Evolutionary conservation across 495 filamentous ascomycete species (phyloP).

Genomic region (Hypomontagnella monticulosa): DNA sequence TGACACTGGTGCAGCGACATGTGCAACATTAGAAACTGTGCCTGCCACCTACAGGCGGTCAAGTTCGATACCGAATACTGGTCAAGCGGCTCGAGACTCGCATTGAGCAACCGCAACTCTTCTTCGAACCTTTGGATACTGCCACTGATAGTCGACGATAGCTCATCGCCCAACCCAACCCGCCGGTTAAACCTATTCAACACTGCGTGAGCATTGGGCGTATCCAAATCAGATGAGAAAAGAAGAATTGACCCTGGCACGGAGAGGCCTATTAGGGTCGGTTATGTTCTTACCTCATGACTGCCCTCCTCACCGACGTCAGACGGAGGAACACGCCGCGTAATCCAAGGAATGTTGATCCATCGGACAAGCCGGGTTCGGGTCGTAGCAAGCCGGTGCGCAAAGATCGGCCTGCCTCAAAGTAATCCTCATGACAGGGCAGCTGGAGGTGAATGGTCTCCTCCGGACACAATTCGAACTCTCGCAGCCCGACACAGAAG

Average conservation of each 20-base stretch:
- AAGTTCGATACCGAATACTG: conserved; percentile 37
- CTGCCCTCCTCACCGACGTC: conserved; percentile 34
- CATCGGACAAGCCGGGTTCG: conserved; percentile 11
- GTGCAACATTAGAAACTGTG: conserved; percentile 44
- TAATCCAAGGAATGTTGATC: conserved; percentile 22
- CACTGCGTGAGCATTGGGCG: conserved; percentile 3
- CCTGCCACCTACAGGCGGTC: conserved; percentile 26
- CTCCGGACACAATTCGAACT: conserved; percentile 44
- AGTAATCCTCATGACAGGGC: conserved; percentile 43
- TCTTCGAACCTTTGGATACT: conserved; percentile 36
- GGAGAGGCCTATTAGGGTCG: background rate
- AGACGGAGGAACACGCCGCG: conserved; percentile 41
- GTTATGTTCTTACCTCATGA: conserved; percentile 33
- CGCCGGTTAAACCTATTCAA: conserved; percentile 35
- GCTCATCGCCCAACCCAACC: conserved; percentile 37
- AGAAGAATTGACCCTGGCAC: background rate
- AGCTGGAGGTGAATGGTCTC: conserved; percentile 45
- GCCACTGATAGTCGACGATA: conserved; percentile 31
- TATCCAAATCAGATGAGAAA: background rate
- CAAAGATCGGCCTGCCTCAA: conserved; percentile 30
- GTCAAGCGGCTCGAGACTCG: conserved; percentile 19
- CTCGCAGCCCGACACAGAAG: conserved; percentile 44
- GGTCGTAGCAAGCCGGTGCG: conserved; percentile 35
- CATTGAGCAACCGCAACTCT: conserved; percentile 22
- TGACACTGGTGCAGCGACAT: conserved; percentile 46